Base-by-base conservation (phyloP, 1,139 yeast genomes). In the Yamadazyma jaroonii region DNA sequence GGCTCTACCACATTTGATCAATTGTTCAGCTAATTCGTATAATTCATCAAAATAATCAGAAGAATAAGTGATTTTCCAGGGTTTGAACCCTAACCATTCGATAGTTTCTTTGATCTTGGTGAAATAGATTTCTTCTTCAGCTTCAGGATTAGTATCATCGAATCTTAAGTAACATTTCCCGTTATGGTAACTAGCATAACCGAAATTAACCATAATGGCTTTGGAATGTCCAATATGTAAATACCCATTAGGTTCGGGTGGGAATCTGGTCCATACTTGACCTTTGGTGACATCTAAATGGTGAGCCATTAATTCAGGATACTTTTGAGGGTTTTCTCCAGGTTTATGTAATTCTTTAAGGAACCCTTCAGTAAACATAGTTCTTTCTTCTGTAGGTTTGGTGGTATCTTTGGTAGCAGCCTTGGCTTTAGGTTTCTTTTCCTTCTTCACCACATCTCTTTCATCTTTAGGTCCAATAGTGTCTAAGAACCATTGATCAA, bases 91-190 rank as follows among this genome's bases (percentile, higher is more conserved):
- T 42, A 94, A 74, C 98, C 98, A 92, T 43, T 75, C 74, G 36
- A 94, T 83, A 77, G 90, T 86, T 47, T 82, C 84, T 56, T 78
- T 71, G 45, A 94, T 94, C 30, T 95, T 83, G 48, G 78, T 79
- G 62, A 92, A 88, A 58, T 84, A 94, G 42, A 81, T 81, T 52
- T 88, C 97, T 52, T 94, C 97, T 64, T 94, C 99, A 32, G 97
- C 96, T 63, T 90, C 97, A 2, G 99, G 99, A 57, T 94, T 94
- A 31, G 99, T 94, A 57, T 94, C 99, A 62, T 94, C 99, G 51
- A 81, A 94, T 61, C 99, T 79, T 58, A 94, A 73, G 61, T 89
- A 88, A 62, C 97, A 90, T 42, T 79, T 74, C 46, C 98, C 99
- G 42, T 78, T 74, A 59, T 89, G 74, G 62, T 68, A 83, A 59